A percentile compares a stretch with the other conserved stretches of the same genome.
Conservation (phyloP, 768 basidiomycete genomes). For the Boletellus sp. region DNA sequence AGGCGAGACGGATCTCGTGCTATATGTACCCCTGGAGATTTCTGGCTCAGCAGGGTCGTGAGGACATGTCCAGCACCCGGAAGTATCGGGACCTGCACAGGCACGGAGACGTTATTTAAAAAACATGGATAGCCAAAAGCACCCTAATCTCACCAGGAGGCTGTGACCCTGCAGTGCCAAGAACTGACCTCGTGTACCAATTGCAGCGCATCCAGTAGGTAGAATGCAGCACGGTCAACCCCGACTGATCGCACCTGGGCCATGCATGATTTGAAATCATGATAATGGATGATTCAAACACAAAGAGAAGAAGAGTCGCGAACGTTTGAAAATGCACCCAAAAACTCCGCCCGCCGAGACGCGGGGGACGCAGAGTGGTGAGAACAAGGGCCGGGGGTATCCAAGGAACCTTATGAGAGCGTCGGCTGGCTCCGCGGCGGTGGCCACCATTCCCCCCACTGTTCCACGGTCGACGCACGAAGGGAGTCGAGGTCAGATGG, state of each 20-base stretch:
- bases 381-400: not conserved
- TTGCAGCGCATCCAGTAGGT: constrained; percentile 7
- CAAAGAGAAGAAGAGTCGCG: not conserved
- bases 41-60: constrained; percentile 18
- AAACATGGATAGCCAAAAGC: constrained; percentile 9
- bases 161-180: constrained; percentile 11
- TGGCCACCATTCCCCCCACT: not conserved
- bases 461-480: not conserved
- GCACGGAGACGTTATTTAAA: constrained; percentile 3
- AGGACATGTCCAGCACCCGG: not conserved
- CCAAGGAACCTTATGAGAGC: not conserved
- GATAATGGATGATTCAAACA: not conserved
- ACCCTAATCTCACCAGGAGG: not conserved
- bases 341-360: not conserved
- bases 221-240: constrained; percentile 3
- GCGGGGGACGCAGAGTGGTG: not conserved
- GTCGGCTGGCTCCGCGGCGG: not conserved
- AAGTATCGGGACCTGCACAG: not conserved
- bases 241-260: not conserved
- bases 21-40: constrained; percentile 27
- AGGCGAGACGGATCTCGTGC: not conserved
- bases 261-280: not conserved
- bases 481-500: not conserved
- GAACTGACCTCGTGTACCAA: not conserved
- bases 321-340: not conserved